phyloP scores from a whole-genome alignment of 108 stramenopile species.

The Stephanodiscus triporus region DNA sequence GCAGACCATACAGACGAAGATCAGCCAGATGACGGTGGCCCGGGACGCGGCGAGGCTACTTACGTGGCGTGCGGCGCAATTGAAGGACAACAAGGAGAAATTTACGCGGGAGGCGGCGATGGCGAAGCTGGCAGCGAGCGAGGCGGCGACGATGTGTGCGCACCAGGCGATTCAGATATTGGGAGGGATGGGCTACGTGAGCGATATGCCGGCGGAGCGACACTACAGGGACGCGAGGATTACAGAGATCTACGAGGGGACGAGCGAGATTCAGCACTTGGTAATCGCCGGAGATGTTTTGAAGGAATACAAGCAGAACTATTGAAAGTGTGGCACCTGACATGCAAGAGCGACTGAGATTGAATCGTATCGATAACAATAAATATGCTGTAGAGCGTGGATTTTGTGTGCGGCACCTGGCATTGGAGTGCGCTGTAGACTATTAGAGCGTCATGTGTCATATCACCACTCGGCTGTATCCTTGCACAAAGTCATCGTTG shows the following conservation, averaged over 20 bases:
- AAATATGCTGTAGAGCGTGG: too few relatives aligned
- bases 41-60: slow-evolving; percentile 93
- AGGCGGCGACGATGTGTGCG: slow-evolving; percentile 96
- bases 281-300: slow-evolving; percentile 94
- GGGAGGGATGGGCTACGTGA: slow-evolving; percentile 96
- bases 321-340: slow-evolving; percentile 15
- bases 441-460: too few relatives aligned
- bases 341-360: too few relatives aligned
- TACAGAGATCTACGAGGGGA: slow-evolving; percentile 99
- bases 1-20: slow-evolving; percentile 94
- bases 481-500: too few relatives aligned
- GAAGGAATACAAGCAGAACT: slow-evolving; percentile 87
- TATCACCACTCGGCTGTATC: too few relatives aligned
- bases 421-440: too few relatives aligned
- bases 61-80: slow-evolving; percentile 93
- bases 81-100: slow-evolving; percentile 84
- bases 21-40: slow-evolving; percentile 84
- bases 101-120: slow-evolving; percentile 95
- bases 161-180: slow-evolving; percentile 96
- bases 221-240: slow-evolving; percentile 97
- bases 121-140: slow-evolving; percentile 95
- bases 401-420: too few relatives aligned
- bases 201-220: slow-evolving; percentile 97
- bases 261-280: slow-evolving; percentile 94
- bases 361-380: too few relatives aligned